Evolutionary conservation across 148 eudicot species (phyloP), one percentile per base, ranked within the genome.

Genomic region (Diospyros lotus): DNA sequence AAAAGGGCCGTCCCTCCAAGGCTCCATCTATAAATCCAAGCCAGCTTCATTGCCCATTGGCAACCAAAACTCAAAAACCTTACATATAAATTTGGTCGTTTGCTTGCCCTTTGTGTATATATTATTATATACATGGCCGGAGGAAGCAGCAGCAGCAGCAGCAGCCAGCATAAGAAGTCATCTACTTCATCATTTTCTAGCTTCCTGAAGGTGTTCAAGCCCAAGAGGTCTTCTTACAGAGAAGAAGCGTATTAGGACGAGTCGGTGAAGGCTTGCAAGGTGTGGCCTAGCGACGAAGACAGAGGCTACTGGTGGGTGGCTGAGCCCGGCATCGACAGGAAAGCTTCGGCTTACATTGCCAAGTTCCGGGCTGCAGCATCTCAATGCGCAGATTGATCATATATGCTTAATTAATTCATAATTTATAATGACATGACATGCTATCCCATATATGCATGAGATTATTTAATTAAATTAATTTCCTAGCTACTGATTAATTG

Each of bases 131-230:
- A 28, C 0, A 28, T 28, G 28, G 88, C 88, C 90, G 86, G 80
- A 68, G 86, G 86, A 14, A 86, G 71, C 73, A 74, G 76, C 28
- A n/a, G n/a, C n/a, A n/a, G n/a, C n/a, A n/a, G n/a, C n/a, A 28
- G 28, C 28, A 28, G 28, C 28, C 28, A 28, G 77, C 87, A 86
- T 64, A 82, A 68, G 78, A 84, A 81, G 42, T 78, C 84, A 5
- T 42, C 80, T 4, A 64, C 56, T 3, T 62, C 82, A 10, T 80
- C 80, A 48, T 80, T 85, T 8, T 7, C 85, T 2, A 80, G 85
- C 74, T 42, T 63, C 52, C 8, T 8, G 8, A 48, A 48, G 69
- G 1, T 48, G 12, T 44, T 28, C 0, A 28, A 28, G 28, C 28
- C 28, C 28, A 28, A 28, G 28, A 28, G 28, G 28, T 28, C 28